Evolutionary conservation across 148 eudicot genomes (phyloP), one percentile per base, ranked within the genome.

Genomic region (Nepenthes gracilis): DNA sequence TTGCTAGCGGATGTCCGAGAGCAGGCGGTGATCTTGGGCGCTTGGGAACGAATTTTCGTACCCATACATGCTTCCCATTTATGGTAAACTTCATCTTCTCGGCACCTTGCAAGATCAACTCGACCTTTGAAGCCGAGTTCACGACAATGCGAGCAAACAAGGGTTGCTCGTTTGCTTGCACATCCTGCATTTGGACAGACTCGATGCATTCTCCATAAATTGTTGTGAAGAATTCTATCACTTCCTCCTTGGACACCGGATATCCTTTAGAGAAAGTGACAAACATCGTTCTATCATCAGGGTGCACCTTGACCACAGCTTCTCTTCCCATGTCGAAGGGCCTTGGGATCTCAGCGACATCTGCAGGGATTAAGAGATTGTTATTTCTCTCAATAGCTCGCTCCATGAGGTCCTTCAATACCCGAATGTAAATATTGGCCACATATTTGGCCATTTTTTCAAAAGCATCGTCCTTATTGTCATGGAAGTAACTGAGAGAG

Each of bases 1-100:
- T 45, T 11, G 48, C 48, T 45, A 45, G 11, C 55, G 75, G 59
- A 6, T 45, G 48, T 5, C 6, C 48, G 6, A 11, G 8, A 45
- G 48, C 48, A 45, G 48, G 6, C 48, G 48, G 48, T 6, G 11
- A 45, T 11, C 48, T 45, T 11, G 48, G 48, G 48, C 48, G 48
- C 11, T 45, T 45, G 48, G 48, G 11, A 45, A 45, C 48, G 11
- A 45, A 79, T 59, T 79, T 79, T 10, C 75, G 64, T 0, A 72
- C 83, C 83, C 83, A 79, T 4, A 79, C 65, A 70, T 70, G 70
- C 38, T 72, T 79, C 6, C 70, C 77, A 56, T 56, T 75, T 35
- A 79, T 72, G 35, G 43, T 59, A 43, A 75, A 72, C 47, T 66
- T 79, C 1, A 66, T 66, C 1, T 53, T 50, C 12, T 10, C 33